Base-by-base conservation (phyloP, 139 green algal genomes). In the Coccomyxa sp. region DNA sequence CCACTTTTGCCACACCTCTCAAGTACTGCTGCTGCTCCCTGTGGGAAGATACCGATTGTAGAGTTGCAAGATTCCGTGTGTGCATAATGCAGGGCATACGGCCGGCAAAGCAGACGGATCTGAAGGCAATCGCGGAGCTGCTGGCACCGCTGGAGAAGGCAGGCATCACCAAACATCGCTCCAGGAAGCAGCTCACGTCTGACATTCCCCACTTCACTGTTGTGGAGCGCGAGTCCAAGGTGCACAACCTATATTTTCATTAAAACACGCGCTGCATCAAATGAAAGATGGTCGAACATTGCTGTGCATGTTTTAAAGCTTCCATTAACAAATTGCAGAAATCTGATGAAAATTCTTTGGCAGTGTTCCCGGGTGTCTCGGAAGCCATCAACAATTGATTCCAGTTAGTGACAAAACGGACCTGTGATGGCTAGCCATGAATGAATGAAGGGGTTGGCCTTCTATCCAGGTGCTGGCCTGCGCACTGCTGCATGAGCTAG, bases 391-490 rank as follows among this genome's bases (percentile, higher is more conserved):
- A 51, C 38, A 51, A 11, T 51, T 51, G 7, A 7, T 51, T 7
- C 7, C 38, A 51, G 38, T n/a, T n/a, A n/a, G n/a, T n/a, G n/a
- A n/a, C n/a, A n/a, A n/a, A n/a, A n/a, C n/a, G n/a, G n/a, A n/a
- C n/a, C n/a, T n/a, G n/a, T n/a, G n/a, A n/a, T n/a, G n/a, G n/a
- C n/a, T n/a, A n/a, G n/a, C n/a, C n/a, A n/a, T n/a, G n/a, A n/a
- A n/a, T n/a, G n/a, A 51, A 51, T 51, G 38, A 51, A 51, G 38
- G 4, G 18, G 18, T 71, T 71, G 63, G 63, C 21, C 18, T 25
- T 11, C n/a, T 45, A 11, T 84, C 74, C 86, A 89, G 87, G 88
- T 98, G 45, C 85, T 97, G 84, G 96, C 86, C 12, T 98, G 95
- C 79, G 94, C 92, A 12, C 87, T 86, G 79, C 13, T 86, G 57